A percentile compares a stretch with the other conserved stretches of the same genome.
Conservation (phyloP, 2,329 filamentous ascomycete species). For the Epichloe aotearoae region DNA sequence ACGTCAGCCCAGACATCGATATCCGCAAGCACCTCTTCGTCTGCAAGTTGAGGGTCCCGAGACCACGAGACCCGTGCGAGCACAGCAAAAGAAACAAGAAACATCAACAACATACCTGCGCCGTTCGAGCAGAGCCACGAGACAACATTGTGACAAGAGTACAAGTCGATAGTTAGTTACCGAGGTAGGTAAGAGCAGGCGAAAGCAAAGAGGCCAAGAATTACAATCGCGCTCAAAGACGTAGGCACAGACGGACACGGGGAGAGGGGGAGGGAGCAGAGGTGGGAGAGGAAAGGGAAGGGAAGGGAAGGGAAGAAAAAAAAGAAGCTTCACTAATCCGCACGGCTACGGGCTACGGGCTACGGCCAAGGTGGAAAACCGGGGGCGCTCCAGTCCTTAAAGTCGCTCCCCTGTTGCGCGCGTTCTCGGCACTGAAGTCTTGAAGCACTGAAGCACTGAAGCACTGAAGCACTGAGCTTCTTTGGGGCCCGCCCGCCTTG, state of each 20-base stretch:
- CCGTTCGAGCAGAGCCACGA: conserved; percentile 41
- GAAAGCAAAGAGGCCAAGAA: conserved; percentile 1
- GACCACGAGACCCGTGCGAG: not conserved
- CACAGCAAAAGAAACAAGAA: not conserved
- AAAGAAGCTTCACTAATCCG: not conserved
- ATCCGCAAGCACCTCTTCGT: not conserved
- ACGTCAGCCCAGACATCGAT: not conserved
- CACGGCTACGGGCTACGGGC: too few relatives aligned
- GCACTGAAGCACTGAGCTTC: not conserved
- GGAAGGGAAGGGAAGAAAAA: not conserved
- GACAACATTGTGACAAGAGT: conserved; percentile 38
- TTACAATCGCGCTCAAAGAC: not conserved
- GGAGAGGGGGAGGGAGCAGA: not conserved
- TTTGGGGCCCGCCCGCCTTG: not conserved
- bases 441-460: not conserved
- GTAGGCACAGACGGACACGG: not conserved
- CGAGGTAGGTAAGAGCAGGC: not conserved
- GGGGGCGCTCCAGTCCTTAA: not conserved
- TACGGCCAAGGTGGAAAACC: not conserved
- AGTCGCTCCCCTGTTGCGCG: too few relatives aligned
- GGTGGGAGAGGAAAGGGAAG: not conserved
- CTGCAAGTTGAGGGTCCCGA: not conserved
- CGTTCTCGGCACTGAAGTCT: not conserved
- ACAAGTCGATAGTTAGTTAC: not conserved
- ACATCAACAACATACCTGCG: conserved; percentile 35